phyloP scores from a whole-genome alignment of 495 filamentous ascomycete genomes.

The Physcia stellaris region DNA sequence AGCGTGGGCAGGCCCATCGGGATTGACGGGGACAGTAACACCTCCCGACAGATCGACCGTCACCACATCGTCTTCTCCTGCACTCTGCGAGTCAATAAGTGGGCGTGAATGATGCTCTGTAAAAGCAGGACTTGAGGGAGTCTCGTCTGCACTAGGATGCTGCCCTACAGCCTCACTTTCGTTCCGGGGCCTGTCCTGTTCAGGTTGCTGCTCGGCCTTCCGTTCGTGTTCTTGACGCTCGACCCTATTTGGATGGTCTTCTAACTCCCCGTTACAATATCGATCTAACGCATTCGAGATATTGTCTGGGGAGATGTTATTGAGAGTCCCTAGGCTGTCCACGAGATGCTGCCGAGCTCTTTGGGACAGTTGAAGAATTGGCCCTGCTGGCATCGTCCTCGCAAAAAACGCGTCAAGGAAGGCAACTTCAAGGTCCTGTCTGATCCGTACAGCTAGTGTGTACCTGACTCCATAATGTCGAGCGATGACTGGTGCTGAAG shows the following conservation, averaged over 20 bases:
- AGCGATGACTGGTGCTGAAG: constrained; percentile 32
- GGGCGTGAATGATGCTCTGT: too few relatives aligned
- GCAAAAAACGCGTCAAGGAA: constrained; percentile 37
- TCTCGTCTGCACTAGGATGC: too few relatives aligned
- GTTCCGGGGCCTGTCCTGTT: too few relatives aligned
- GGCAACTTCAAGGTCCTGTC: constrained; percentile 36
- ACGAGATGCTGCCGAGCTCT: constrained; percentile 22
- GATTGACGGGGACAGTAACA: constrained; percentile 3
- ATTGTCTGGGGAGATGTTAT: neutral
- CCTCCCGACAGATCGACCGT: neutral
- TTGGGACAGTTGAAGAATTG: neutral
- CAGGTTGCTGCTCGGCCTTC: neutral
- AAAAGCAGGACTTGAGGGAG: too few relatives aligned
- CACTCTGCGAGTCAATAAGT: too few relatives aligned
- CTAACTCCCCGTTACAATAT: neutral
- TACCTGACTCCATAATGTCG: constrained; percentile 28
- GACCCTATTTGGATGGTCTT: constrained; percentile 1
- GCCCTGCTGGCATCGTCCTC: constrained; percentile 25
- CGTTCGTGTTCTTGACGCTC: too few relatives aligned
- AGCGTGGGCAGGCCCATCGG: constrained; percentile 27
- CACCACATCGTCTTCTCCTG: neutral
- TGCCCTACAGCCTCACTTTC: too few relatives aligned
- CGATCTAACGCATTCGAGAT: constrained; percentile 1
- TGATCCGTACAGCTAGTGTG: constrained; percentile 32
- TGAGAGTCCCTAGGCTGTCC: constrained; percentile 21